Conservation (phyloP, 495 filamentous ascomycete species). For the Thozetella sp. region DNA sequence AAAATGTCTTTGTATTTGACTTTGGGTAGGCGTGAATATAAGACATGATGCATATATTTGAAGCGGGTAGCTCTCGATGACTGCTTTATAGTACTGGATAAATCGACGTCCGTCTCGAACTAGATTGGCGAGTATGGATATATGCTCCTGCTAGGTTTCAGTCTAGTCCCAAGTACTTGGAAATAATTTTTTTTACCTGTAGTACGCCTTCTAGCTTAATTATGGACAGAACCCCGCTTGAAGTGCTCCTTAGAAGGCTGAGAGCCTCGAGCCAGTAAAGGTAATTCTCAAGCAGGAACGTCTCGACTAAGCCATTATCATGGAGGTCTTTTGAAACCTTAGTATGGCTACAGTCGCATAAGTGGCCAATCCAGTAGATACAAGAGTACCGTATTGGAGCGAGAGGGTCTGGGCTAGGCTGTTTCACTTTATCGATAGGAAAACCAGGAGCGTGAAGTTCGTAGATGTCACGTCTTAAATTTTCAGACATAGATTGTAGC, state of each 20-base stretch:
- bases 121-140: background rate
- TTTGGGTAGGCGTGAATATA: conserved; percentile 14
- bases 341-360: background rate
- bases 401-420: conserved; percentile 25
- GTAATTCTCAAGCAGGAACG: background rate
- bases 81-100: conserved; percentile 7
- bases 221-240: conserved; percentile 3
- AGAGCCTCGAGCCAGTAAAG: conserved; percentile 11
- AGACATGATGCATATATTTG: conserved; percentile 18
- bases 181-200: background rate
- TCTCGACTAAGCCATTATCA: background rate
- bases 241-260: background rate
- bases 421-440: conserved; percentile 8
- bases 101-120: conserved; percentile 15
- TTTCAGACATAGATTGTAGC: conserved; percentile 12
- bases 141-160: background rate
- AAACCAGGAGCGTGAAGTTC: background rate
- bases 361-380: conserved; percentile 34
- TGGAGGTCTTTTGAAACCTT: background rate
- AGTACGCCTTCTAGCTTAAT: background rate
- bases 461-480: conserved; percentile 9
- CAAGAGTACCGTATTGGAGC: conserved; percentile 29
- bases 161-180: background rate
- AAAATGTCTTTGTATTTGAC: background rate
- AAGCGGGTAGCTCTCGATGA: conserved; percentile 14